phyloP scores from a whole-genome alignment of 1,284 basidiomycete species.

The Rhodotorula sp. region DNA sequence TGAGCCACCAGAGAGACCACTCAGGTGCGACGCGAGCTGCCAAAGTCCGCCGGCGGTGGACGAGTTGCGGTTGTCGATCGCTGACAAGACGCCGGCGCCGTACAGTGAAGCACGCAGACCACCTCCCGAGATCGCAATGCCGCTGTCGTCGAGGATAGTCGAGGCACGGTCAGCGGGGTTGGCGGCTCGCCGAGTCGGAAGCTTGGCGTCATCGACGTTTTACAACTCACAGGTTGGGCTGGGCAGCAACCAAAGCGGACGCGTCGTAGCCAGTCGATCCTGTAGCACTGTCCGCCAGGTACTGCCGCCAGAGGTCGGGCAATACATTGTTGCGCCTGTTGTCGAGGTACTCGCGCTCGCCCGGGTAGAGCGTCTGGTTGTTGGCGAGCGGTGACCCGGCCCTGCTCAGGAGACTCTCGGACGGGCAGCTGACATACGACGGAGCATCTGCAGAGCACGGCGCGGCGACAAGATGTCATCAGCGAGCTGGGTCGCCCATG shows the following conservation, averaged over 20 bases:
- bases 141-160: neutral
- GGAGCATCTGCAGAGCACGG: constrained; percentile 24
- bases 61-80: constrained; percentile 61
- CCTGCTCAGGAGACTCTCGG: constrained; percentile 7
- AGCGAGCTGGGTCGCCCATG: neutral
- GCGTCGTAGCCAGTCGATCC: constrained; percentile 33
- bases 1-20: constrained; percentile 60
- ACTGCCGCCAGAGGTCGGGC: constrained; percentile 13
- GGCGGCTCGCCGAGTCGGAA: neutral
- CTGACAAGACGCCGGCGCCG: constrained; percentile 60
- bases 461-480: neutral
- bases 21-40: constrained; percentile 63
- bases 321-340: constrained; percentile 16
- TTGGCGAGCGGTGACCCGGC: constrained; percentile 18
- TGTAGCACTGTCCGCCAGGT: constrained; percentile 24
- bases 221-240: constrained; percentile 13
- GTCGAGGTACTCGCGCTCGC: constrained; percentile 24
- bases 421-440: constrained; percentile 16
- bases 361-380: constrained; percentile 18
- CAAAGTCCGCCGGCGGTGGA: constrained; percentile 61
- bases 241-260: neutral
- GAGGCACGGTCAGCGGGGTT: too few relatives aligned
- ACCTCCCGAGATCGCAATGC: constrained; percentile 35
- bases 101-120: constrained; percentile 63
- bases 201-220: neutral